Evolutionary conservation across 2,329 filamentous ascomycete genomes (phyloP).

Genomic region (Teratosphaeria nubilosa): DNA sequence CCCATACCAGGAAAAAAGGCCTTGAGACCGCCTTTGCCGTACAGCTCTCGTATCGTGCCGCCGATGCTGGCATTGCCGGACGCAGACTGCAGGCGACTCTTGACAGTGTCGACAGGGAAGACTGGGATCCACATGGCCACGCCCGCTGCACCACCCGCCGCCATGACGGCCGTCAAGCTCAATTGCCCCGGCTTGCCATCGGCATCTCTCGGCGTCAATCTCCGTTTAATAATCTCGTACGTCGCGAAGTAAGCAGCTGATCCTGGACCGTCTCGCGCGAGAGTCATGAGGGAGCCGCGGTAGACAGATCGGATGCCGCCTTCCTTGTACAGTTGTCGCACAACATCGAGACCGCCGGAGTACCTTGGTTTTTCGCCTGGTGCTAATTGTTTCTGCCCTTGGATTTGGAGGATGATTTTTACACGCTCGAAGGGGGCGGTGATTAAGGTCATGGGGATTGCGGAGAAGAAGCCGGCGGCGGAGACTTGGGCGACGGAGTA

Average conservation of each 20-base stretch:
- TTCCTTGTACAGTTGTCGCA: conserved; percentile 82
- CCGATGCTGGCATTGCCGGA: conserved; percentile 74
- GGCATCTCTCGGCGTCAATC: conserved; percentile 69
- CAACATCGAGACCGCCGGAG: conserved; percentile 76
- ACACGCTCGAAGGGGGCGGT: conserved; percentile 99
- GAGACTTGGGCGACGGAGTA: conserved; percentile 82
- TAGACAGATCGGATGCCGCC: conserved; percentile 88
- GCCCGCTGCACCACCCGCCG: conserved; percentile 80
- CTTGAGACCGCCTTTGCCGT: conserved; percentile 68
- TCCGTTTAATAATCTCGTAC: conserved; percentile 90
- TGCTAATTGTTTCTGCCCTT: conserved; percentile 75
- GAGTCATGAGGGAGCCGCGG: conserved; percentile 78
- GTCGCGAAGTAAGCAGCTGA: conserved; percentile 93
- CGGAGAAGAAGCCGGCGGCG: conserved; percentile 91
- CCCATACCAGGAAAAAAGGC: conserved; percentile 97
- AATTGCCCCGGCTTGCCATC: conserved; percentile 65
- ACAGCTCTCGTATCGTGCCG: conserved; percentile 72
- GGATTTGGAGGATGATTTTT: conserved; percentile 95
- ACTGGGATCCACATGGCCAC: conserved; percentile 99
- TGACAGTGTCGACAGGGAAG: conserved; percentile 95
- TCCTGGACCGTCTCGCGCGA: conserved; percentile 87
- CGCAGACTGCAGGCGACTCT: conserved; percentile 84
- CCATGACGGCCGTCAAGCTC: conserved; percentile 71
- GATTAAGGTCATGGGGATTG: conserved; percentile 93
- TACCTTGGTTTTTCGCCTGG: conserved; percentile 92